phyloP scores from a whole-genome alignment of 371 early-diverging fungal genomes.

The Umbelopsis sp. region DNA sequence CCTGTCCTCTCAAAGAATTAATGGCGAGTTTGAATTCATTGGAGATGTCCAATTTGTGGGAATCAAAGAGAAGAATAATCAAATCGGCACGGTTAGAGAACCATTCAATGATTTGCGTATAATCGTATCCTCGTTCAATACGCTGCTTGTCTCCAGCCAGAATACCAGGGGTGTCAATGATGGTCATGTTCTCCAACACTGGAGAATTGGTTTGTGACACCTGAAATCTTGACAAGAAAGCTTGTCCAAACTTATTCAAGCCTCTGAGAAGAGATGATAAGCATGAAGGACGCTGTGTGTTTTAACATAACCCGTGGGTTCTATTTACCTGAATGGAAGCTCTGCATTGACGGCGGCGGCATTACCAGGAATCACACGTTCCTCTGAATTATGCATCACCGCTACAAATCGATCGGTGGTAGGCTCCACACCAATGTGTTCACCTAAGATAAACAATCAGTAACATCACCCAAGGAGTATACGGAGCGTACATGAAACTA shows the following conservation, averaged over 20 bases:
- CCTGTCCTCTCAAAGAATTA: conserved; percentile 76
- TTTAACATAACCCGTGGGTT: background rate
- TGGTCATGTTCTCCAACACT: conserved; percentile 77
- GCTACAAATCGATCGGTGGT: conserved; percentile 88
- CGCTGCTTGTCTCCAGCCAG: conserved; percentile 87
- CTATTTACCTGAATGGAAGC: conserved; percentile 65
- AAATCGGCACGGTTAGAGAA: conserved; percentile 90
- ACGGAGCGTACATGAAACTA: background rate
- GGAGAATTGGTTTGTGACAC: conserved; percentile 79
- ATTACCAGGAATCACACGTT: conserved; percentile 81
- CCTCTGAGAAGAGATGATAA: conserved; percentile 31
- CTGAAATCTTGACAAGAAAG: conserved; percentile 84
- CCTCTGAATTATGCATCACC: conserved; percentile 77
- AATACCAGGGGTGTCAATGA: conserved; percentile 90
- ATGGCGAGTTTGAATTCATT: conserved; percentile 90
- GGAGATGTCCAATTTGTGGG: conserved; percentile 88
- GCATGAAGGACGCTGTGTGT: background rate
- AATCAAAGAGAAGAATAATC: conserved; percentile 86
- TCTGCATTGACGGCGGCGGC: conserved; percentile 87
- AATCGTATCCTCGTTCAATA: conserved; percentile 82
- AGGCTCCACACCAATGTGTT: conserved; percentile 90
- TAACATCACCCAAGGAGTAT: background rate
- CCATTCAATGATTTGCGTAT: conserved; percentile 81
- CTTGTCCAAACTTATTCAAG: conserved; percentile 77
- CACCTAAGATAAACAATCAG: conserved; percentile 29